Percentiles rank a stretch among this genome's conserved stretches.
phyloP scores from a whole-genome alignment of 2,329 filamentous ascomycete species.

The Cucurbitaria berberidis region DNA sequence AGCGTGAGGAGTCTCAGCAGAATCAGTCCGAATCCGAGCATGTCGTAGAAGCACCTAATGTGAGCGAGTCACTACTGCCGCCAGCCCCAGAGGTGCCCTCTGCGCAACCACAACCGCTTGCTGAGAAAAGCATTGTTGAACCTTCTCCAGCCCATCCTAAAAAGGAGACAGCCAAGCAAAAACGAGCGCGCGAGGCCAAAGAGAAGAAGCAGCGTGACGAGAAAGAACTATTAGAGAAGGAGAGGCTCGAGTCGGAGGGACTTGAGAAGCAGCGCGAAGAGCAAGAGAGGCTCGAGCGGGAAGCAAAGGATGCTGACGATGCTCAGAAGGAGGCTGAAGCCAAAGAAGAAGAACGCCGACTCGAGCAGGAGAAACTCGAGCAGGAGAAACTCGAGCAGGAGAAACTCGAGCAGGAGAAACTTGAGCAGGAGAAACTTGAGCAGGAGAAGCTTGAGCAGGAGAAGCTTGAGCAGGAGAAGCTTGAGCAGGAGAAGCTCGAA shows the following conservation, averaged over 20 bases:
- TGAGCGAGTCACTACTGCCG: background rate
- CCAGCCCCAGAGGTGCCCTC: background rate
- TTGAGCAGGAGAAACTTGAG: background rate
- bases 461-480: background rate
- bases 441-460: background rate
- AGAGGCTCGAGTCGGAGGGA: conserved; percentile 5
- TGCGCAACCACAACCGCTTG: background rate
- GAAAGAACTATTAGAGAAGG: conserved; percentile 2
- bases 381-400: conserved; percentile 6
- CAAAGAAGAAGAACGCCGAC: background rate
- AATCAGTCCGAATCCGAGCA: background rate
- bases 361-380: conserved; percentile 1
- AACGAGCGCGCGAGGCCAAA: conserved; percentile 4
- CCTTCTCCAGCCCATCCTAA: background rate
- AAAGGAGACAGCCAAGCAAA: conserved; percentile 6
- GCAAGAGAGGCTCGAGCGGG: conserved; percentile 5
- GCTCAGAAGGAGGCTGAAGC: background rate
- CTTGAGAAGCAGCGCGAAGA: no score
- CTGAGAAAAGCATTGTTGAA: background rate
- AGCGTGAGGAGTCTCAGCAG: background rate
- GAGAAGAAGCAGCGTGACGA: conserved; percentile 6
- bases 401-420: background rate
- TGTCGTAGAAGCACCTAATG: background rate
- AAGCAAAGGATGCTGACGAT: background rate
- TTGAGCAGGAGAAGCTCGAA: conserved; percentile 1